A percentile compares a stretch with the other conserved stretches of the same genome.
Conservation (phyloP, 2,329 filamentous ascomycete genomes). For the Pestalotiopsis sp. region DNA sequence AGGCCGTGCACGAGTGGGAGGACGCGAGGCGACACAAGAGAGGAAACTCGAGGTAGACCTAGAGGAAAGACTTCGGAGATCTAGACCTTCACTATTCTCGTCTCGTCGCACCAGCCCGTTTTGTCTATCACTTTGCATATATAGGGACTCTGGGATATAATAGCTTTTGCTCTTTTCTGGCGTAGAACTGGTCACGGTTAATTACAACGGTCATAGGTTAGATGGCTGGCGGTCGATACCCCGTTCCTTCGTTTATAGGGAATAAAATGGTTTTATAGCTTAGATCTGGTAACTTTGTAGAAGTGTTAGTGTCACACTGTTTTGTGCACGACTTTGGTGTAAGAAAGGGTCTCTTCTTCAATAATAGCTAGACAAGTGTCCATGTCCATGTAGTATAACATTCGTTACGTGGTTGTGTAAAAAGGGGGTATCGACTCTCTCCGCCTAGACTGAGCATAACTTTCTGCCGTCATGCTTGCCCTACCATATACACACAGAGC, state of each 20-base stretch:
- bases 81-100: background rate
- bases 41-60: slow-evolving; percentile 6
- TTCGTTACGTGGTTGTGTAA: background rate
- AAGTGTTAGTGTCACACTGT: background rate
- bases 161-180: background rate
- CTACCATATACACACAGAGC: background rate
- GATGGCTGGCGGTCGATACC: slow-evolving; percentile 12
- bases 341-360: background rate
- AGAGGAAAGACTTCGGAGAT: background rate
- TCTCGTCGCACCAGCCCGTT: background rate
- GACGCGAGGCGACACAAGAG: slow-evolving; percentile 35
- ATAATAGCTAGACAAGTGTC: background rate
- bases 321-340: background rate
- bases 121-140: background rate
- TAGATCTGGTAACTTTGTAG: background rate
- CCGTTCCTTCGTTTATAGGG: slow-evolving; percentile 4
- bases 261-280: background rate
- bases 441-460: background rate
- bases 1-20: slow-evolving; percentile 52
- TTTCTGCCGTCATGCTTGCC: slow-evolving; percentile 1
- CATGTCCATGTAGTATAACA: background rate
- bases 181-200: background rate
- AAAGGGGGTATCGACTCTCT: background rate
- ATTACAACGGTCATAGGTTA: background rate
- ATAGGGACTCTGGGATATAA: background rate